Evolutionary conservation across 225 moss, liverwort and hornwort species (phyloP).

Genomic region (Rhytidiadelphus loreus): DNA sequence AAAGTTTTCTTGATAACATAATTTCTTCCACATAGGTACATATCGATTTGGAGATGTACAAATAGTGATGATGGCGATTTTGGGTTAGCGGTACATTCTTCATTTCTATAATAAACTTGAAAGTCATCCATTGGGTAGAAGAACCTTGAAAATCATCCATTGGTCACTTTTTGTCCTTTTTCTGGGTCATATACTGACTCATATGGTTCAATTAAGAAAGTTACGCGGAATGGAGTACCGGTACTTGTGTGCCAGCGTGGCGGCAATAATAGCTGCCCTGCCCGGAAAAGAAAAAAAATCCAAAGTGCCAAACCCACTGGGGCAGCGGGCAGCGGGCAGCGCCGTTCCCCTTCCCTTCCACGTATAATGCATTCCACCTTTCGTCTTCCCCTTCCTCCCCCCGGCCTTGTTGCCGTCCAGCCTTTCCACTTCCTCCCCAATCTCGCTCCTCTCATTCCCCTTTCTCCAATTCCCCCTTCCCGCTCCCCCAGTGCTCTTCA

Average conservation of each 20-base stretch:
- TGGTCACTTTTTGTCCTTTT: background rate
- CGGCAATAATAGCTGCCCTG: background rate
- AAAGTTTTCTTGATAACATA: background rate
- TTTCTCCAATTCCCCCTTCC: background rate
- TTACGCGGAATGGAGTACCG: background rate
- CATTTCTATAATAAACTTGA: background rate
- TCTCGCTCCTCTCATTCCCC: background rate
- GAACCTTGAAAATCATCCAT: background rate
- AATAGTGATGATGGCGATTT: fast-evolving
- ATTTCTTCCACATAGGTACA: background rate
- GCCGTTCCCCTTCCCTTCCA: background rate
- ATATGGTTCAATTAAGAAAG: background rate
- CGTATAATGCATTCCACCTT: background rate
- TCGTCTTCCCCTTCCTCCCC: background rate
- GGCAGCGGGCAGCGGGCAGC: background rate
- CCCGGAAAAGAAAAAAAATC: background rate
- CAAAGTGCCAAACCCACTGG: background rate
- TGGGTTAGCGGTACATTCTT: background rate
- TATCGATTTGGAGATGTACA: background rate
- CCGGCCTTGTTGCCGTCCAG: background rate
- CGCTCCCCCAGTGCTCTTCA: no score
- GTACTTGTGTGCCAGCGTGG: background rate
- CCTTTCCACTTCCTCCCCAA: background rate
- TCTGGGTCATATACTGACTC: no score
- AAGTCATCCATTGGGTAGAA: background rate